phyloP scores from a whole-genome alignment of 148 eudicot species.

The Silene conica region DNA sequence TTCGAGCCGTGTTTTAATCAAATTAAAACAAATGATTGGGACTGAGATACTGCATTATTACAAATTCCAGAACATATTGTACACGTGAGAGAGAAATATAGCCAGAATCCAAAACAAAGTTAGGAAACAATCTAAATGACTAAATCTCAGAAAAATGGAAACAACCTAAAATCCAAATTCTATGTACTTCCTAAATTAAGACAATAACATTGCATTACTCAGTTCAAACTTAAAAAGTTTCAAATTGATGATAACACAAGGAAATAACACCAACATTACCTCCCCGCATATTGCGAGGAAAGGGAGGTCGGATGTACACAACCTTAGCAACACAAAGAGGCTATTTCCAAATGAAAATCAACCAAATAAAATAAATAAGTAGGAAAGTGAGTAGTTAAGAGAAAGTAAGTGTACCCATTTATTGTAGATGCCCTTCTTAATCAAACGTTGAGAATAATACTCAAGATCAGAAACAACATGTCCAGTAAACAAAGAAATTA shows the following conservation, averaged over 20 bases:
- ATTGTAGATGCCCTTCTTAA: conserved; percentile 45
- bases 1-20: no score
- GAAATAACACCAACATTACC: no score
- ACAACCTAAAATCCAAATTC: not conserved
- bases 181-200: not conserved
- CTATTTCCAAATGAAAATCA: not conserved
- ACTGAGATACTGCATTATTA: not conserved
- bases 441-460: conserved; percentile 77
- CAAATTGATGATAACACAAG: not conserved
- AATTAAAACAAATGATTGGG: no score
- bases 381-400: not conserved
- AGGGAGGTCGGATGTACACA: not conserved
- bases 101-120: not conserved
- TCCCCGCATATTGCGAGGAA: not conserved
- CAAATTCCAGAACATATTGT: not conserved
- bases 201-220: not conserved
- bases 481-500: conserved; percentile 86
- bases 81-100: not conserved
- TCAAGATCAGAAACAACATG: conserved; percentile 94
- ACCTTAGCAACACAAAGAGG: no score
- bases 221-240: not conserved
- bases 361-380: not conserved
- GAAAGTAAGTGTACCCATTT: conserved; percentile 43
- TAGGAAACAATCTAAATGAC: not conserved
- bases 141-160: not conserved